Conservation (phyloP, 192 early-diverging fungal genomes). For the Gaertneriomyces semiglobifer region DNA sequence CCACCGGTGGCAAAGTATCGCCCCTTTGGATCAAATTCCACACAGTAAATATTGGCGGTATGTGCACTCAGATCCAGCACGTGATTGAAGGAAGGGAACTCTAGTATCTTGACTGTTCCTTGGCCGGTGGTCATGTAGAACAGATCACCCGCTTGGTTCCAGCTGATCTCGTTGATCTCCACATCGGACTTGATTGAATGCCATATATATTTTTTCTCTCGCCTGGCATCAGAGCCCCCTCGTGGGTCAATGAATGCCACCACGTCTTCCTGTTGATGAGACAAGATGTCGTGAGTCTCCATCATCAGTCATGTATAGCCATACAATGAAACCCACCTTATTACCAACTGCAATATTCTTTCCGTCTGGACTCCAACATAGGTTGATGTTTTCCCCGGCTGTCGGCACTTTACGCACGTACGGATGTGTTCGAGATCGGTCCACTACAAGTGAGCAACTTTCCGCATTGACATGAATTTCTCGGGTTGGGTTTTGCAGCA, state of each 20-base stretch:
- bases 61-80: constrained; percentile 62
- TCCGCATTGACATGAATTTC: neutral
- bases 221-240: constrained; percentile 37
- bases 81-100: constrained; percentile 60
- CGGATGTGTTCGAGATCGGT: constrained; percentile 49
- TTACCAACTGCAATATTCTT: constrained; percentile 75
- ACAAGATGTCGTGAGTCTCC: neutral
- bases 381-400: constrained; percentile 79
- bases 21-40: constrained; percentile 75
- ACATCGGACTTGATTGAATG: constrained; percentile 49
- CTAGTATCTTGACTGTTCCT: constrained; percentile 60
- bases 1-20: constrained; percentile 76
- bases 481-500: neutral
- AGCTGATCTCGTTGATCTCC: constrained; percentile 80
- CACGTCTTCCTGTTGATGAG: constrained; percentile 57
- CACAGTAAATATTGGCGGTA: constrained; percentile 75
- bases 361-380: constrained; percentile 79
- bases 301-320: neutral
- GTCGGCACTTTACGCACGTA: constrained; percentile 58
- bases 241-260: constrained; percentile 75
- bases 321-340: constrained; percentile 47
- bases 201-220: constrained; percentile 40
- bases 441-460: constrained; percentile 11
- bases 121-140: constrained; percentile 78
- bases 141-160: constrained; percentile 68